Conservation (phyloP, 768 basidiomycete genomes). For the Xerocomus brunneocitrinus region DNA sequence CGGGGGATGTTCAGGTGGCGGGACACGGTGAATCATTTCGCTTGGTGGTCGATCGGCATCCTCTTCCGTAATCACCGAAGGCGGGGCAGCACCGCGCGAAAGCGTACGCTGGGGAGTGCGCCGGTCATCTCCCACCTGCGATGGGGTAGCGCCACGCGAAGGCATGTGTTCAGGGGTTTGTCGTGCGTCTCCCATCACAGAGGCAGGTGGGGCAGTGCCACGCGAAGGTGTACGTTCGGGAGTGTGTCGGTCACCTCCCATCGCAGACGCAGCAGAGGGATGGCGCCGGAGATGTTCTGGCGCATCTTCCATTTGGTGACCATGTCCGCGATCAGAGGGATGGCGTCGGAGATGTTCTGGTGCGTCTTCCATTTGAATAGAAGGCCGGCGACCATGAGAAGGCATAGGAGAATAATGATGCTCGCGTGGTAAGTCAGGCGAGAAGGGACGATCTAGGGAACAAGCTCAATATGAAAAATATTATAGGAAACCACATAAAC, state of each 20-base stretch:
- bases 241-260: slow-evolving; percentile 1
- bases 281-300: slow-evolving; percentile 4
- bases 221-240: slow-evolving; percentile 18
- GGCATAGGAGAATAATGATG: slow-evolving; percentile 10
- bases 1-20: slow-evolving; percentile 11
- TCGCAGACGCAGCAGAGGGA: slow-evolving; percentile 10
- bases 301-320: slow-evolving; percentile 1
- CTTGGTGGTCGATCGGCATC: slow-evolving; percentile 19
- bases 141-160: slow-evolving; percentile 5
- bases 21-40: slow-evolving; percentile 26
- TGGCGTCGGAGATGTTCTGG: slow-evolving; percentile 4
- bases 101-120: slow-evolving; percentile 4
- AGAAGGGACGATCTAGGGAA: slow-evolving; percentile 15
- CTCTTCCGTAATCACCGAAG: slow-evolving; percentile 16
- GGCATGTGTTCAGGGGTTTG: slow-evolving; percentile 11
- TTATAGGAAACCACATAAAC: background rate
- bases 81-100: slow-evolving; percentile 14
- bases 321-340: slow-evolving; percentile 6
- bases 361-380: background rate
- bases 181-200: slow-evolving; percentile 3
- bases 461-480: slow-evolving; percentile 3
- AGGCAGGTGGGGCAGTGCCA: slow-evolving; percentile 6
- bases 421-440: slow-evolving; percentile 12
- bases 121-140: background rate
- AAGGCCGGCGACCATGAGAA: slow-evolving; percentile 1